These are phyloP conservation scores for Chloris gayana DNA, from an alignment of 176 grass and related monocot genomes.

Conservation along the genomic window DNA sequence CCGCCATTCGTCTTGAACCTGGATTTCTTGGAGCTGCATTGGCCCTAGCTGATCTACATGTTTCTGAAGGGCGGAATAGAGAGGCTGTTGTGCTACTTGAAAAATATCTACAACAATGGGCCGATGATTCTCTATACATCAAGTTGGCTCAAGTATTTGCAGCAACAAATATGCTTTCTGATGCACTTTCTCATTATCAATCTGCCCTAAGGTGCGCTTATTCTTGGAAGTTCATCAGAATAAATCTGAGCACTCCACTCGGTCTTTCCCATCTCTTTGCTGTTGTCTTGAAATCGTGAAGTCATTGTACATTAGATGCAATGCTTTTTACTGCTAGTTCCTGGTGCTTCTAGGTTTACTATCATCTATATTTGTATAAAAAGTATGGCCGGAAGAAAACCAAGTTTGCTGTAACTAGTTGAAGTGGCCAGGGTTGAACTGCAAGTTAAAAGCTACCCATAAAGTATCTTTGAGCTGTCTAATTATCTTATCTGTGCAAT, in stretches of 20 bases:
- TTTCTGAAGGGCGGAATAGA: slow-evolving; percentile 79
- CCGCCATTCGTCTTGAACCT: slow-evolving; percentile 90
- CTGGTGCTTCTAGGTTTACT: not conserved
- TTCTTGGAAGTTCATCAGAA: slow-evolving; percentile 28
- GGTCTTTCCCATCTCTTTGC: not conserved
- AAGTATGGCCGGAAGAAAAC: not conserved
- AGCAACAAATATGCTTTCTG: slow-evolving; percentile 84
- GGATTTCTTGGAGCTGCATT: slow-evolving; percentile 93
- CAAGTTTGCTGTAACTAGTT: not conserved
- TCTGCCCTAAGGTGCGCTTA: slow-evolving; percentile 84
- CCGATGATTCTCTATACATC: slow-evolving; percentile 92
- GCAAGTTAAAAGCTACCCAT: slow-evolving; percentile 23
- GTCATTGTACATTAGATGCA: not conserved
- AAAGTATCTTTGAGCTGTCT: not conserved
- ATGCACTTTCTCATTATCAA: slow-evolving; percentile 94
- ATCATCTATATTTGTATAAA: not conserved
- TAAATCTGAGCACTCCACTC: not conserved
- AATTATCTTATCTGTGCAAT: not conserved
- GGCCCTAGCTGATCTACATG: slow-evolving; percentile 89
- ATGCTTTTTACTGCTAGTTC: slow-evolving; percentile 2
- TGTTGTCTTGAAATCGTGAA: slow-evolving; percentile 18
- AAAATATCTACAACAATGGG: slow-evolving; percentile 82
- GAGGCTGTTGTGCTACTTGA: slow-evolving; percentile 85
- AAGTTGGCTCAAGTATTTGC: slow-evolving; percentile 95
- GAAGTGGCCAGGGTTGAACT: not conserved